These are phyloP conservation scores for Penicillium tannophilum DNA, from an alignment of 495 filamentous ascomycete species.

Conservation along the genomic window DNA sequence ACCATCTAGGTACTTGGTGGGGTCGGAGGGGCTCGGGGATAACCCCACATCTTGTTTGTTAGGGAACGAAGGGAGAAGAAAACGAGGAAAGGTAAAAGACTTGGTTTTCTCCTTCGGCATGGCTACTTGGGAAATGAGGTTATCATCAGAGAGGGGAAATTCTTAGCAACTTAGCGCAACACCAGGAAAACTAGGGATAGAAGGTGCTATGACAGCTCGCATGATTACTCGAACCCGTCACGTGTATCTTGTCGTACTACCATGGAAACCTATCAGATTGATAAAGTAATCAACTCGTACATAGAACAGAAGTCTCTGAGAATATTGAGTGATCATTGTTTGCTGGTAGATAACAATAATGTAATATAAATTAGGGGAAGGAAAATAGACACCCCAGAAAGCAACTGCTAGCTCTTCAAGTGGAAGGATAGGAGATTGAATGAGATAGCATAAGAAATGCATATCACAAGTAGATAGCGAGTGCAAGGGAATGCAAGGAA, in stretches of 20 bases:
- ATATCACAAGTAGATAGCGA: not conserved
- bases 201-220: not conserved
- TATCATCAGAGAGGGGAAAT: not conserved
- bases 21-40: slow-evolving; percentile 19
- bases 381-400: not conserved
- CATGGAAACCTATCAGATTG: not conserved
- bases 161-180: not conserved
- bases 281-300: too few relatives aligned
- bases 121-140: not conserved
- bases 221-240: not conserved
- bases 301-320: too few relatives aligned
- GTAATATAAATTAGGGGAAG: too few relatives aligned
- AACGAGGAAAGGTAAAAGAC: slow-evolving; percentile 38
- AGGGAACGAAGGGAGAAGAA: slow-evolving; percentile 57
- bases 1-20: slow-evolving; percentile 45
- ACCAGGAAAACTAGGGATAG: not conserved
- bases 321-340: not conserved
- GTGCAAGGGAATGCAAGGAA: not conserved
- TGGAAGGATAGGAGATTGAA: not conserved
- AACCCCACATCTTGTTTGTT: slow-evolving; percentile 31
- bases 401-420: not conserved
- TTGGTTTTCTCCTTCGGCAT: slow-evolving; percentile 21
- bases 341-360: not conserved
- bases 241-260: not conserved
- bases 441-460: not conserved